Evolutionary conservation across 768 basidiomycete genomes (phyloP), one percentile per base, ranked within the genome.

Genomic region (Pleurotus platypus): DNA sequence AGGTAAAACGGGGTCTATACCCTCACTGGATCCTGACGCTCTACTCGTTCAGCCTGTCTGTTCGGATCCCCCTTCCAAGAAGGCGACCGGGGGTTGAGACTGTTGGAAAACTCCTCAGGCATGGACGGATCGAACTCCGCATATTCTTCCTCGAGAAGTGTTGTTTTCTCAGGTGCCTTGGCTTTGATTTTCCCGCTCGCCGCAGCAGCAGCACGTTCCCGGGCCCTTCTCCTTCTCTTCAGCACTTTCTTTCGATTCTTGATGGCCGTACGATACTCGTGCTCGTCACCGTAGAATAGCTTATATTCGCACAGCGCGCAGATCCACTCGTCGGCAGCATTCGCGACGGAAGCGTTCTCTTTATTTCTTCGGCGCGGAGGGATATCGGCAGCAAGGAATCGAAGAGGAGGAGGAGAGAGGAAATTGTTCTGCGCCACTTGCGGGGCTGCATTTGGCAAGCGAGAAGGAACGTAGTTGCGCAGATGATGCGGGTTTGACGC

Each of bases 401-500:
- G 77, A 55, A 87, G 67, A 8, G 90, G 82, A 20, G 79, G 74
- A 13, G 87, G 85, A 49, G 83, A 80, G 50, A 90, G 69, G 54
- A 77, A 78, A 63, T 78, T 82, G 57, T 72, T 70, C 43, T 67
- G 70, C 48, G 58, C 58, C 49, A 71, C 66, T 59, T 77, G 75
- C n/a, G 71, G 70, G 24, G 57, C 64, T 9, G 80, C 73, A 63
- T 78, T 69, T 3, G 92, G 87, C 53, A 92, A 73, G 13, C 92
- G 80, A 45, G 92, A 94, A 13, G 93, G 92, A 45, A 94, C 84
- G 73, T 94, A 98, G 75, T 98, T 98, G 66, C 89, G 81, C 57
- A 95, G 79, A 73, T 97, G 95, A 72, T 98, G 96, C 2, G 93
- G 94, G 67, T 98, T 97, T 53, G 91, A 90, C 46, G 92, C 93